phyloP scores from a whole-genome alignment of 495 filamentous ascomycete species.

The Penicillium longicatenatum region DNA sequence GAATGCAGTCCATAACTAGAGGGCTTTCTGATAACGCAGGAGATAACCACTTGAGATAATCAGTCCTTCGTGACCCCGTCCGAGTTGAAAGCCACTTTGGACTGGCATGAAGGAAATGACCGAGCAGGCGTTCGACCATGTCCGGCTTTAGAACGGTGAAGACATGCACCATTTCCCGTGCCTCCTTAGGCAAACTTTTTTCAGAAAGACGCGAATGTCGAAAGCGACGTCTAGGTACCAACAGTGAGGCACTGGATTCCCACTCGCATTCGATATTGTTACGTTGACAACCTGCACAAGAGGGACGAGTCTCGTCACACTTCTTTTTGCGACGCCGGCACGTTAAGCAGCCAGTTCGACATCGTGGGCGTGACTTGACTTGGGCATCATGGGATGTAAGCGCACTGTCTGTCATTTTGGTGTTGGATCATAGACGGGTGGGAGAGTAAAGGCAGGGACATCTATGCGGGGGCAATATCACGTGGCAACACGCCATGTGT shows the following conservation, averaged over 20 bases:
- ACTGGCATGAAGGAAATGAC: slow-evolving; percentile 18
- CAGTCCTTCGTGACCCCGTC: slow-evolving; percentile 7
- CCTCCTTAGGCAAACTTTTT: neutral
- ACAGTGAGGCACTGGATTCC: slow-evolving; percentile 2
- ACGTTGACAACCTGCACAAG: slow-evolving; percentile 31
- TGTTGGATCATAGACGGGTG: no score
- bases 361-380: no score
- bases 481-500: no score
- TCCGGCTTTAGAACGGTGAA: slow-evolving; percentile 17
- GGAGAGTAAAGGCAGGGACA: no score
- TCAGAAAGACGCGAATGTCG: neutral
- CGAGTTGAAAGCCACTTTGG: slow-evolving; percentile 22
- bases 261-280: slow-evolving; percentile 39
- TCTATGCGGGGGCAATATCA: no score
- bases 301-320: slow-evolving; percentile 5
- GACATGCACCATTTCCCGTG: slow-evolving; percentile 17
- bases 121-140: slow-evolving; percentile 12
- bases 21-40: slow-evolving; percentile 18
- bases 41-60: slow-evolving; percentile 11
- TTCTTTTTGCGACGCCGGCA: slow-evolving; percentile 11
- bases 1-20: slow-evolving; percentile 17
- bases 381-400: no score
- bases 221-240: slow-evolving; percentile 2
- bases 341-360: slow-evolving; percentile 6
- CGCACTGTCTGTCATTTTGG: no score